Percentiles rank a stretch among this genome's conserved stretches.
phyloP scores from a whole-genome alignment of 768 basidiomycete genomes.

The Naganishia randhawae region DNA sequence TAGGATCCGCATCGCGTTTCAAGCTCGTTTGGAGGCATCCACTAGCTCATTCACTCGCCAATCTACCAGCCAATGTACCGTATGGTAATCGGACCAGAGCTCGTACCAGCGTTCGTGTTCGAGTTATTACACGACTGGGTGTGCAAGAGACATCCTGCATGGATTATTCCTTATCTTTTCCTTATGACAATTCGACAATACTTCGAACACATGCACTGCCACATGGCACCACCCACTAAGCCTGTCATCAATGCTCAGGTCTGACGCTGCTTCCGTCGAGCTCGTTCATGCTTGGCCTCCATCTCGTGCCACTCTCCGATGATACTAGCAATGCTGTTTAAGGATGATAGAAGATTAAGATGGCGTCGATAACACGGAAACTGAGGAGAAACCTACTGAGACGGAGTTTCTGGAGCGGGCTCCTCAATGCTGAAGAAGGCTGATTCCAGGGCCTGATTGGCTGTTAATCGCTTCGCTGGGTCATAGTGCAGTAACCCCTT shows the following conservation, averaged over 20 bases:
- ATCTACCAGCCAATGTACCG: too few species aligned
- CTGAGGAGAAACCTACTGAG: conserved; percentile 61
- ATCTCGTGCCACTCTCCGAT: conserved; percentile 98
- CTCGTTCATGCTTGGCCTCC: conserved; percentile 84
- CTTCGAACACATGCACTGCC: too few species aligned
- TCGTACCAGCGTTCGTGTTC: too few species aligned
- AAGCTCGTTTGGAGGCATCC: background rate
- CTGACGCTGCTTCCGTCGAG: conserved; percentile 52
- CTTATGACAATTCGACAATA: too few species aligned
- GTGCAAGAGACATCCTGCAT: too few species aligned
- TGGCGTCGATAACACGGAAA: background rate
- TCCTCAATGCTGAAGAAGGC: conserved; percentile 80
- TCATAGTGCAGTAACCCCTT: conserved; percentile 76
- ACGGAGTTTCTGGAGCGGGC: conserved; percentile 68
- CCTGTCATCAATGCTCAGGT: background rate
- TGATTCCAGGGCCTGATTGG: conserved; percentile 56
- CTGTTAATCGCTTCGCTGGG: conserved; percentile 70
- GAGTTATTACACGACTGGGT: too few species aligned
- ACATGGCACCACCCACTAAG: too few species aligned
- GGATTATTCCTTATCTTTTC: too few species aligned
- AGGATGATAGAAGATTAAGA: background rate
- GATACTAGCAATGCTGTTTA: conserved; percentile 64
- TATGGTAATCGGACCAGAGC: too few species aligned
- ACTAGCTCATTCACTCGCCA: too few species aligned
- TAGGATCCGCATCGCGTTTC: background rate